phyloP scores from a whole-genome alignment of 2,329 filamentous ascomycete genomes.

The Tolypocladium nubicola region DNA sequence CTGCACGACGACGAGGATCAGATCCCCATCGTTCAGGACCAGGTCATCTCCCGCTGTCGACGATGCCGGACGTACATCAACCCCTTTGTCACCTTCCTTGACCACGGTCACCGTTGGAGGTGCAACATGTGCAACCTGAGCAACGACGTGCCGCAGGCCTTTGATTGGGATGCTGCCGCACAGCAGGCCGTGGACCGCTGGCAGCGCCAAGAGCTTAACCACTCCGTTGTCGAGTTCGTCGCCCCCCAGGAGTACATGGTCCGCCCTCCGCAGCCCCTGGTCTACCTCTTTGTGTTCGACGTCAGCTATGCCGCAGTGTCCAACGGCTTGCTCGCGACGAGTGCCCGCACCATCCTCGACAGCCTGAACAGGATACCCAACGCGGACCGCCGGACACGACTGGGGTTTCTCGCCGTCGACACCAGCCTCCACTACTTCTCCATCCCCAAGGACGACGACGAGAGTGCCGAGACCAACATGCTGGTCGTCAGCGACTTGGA shows the following conservation, averaged over 20 bases:
- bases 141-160: slow-evolving; percentile 97
- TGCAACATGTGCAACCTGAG: slow-evolving; percentile 99
- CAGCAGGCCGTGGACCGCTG: slow-evolving; percentile 89
- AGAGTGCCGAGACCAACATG: slow-evolving; percentile 79
- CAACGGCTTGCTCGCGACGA: slow-evolving; percentile 83
- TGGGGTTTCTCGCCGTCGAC: slow-evolving; percentile 94
- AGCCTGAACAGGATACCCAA: slow-evolving; percentile 97
- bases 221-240: slow-evolving; percentile 94
- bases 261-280: slow-evolving; percentile 84
- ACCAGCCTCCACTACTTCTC: slow-evolving; percentile 94
- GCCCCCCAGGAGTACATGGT: slow-evolving; percentile 99
- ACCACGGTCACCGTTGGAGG: slow-evolving; percentile 94
- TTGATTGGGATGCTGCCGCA: slow-evolving; percentile 90
- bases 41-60: slow-evolving; percentile 92
- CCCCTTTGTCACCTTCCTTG: slow-evolving; percentile 90
- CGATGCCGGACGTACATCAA: slow-evolving; percentile 97
- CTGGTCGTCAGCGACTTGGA: slow-evolving; percentile 90
- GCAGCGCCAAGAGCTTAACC: slow-evolving; percentile 86
- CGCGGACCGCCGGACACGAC: slow-evolving; percentile 79
- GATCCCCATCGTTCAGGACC: slow-evolving; percentile 87
- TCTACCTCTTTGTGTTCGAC: slow-evolving; percentile 92
- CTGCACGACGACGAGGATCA: slow-evolving; percentile 88
- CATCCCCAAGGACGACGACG: slow-evolving; percentile 78
- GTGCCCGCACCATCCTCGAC: slow-evolving; percentile 85
- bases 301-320: slow-evolving; percentile 87